Percentiles rank a stretch among this genome's conserved stretches.
Evolutionary conservation across 1,139 yeast genomes (phyloP).

Genomic region (Blastobotrys malaysiensis): DNA sequence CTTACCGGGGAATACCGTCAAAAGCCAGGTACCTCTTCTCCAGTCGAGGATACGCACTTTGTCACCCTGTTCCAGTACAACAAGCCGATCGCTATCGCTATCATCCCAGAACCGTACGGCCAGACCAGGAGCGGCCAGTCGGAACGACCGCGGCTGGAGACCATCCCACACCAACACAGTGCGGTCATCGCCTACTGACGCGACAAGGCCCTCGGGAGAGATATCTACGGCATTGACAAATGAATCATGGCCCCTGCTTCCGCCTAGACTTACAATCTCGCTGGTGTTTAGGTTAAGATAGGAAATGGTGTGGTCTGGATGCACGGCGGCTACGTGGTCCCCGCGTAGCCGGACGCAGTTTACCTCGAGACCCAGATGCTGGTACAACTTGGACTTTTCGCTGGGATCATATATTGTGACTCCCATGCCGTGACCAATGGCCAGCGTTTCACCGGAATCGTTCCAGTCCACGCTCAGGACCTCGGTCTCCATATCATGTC

Average conservation of each 20-base stretch:
- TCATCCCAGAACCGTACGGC: constrained; percentile 33
- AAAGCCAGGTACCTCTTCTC: constrained; percentile 31
- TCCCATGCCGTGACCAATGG: constrained; percentile 26
- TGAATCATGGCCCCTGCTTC: constrained; percentile 25
- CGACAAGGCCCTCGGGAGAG: constrained; percentile 30
- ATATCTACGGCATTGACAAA: constrained; percentile 33
- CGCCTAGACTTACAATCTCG: constrained; percentile 16
- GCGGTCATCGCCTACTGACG: constrained; percentile 33
- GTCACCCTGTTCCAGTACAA: constrained; percentile 33
- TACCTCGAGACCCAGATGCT: constrained; percentile 23
- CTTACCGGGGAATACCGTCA: constrained; percentile 32
- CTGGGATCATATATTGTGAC: constrained; percentile 18
- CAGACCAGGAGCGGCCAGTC: constrained; percentile 26
- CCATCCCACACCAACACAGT: constrained; percentile 31
- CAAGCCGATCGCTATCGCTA: constrained; percentile 29
- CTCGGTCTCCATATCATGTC: background rate
- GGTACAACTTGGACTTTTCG: constrained; percentile 12
- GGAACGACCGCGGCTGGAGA: constrained; percentile 17
- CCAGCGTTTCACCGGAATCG: constrained; percentile 16
- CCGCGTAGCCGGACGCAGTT: constrained; percentile 18
- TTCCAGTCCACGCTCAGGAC: background rate
- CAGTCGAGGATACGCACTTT: constrained; percentile 32
- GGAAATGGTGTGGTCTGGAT: constrained; percentile 24
- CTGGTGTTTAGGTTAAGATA: constrained; percentile 12
- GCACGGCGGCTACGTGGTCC: constrained; percentile 24